Percentiles rank a stretch among this genome's conserved stretches.
These are phyloP conservation scores for Dillenia turbinata DNA, from an alignment of 164 flowering plant species.

Conservation along the genomic window DNA sequence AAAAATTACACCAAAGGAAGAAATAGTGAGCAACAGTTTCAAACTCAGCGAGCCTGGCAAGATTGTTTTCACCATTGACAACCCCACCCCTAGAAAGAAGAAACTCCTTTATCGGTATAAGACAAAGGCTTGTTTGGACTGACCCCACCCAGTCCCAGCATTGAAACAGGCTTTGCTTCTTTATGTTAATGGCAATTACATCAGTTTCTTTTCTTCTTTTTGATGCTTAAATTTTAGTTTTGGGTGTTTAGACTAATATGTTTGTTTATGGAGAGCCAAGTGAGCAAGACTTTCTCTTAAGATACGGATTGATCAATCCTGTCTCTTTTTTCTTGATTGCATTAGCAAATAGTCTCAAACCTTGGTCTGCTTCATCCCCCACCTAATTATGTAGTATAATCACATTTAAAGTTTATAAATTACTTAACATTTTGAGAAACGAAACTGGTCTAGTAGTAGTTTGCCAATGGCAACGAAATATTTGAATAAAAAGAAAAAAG, in stretches of 20 bases:
- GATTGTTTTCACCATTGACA: conserved; percentile 25
- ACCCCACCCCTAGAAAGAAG: conserved; percentile 24
- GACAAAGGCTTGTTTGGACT: conserved; percentile 12
- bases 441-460: too few relatives aligned
- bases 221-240: background rate
- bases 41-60: conserved; percentile 17
- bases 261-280: background rate
- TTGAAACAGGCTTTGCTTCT: too few relatives aligned
- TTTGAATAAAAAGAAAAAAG: too few relatives aligned
- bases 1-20: conserved; percentile 54
- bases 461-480: too few relatives aligned
- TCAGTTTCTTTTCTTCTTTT: background rate
- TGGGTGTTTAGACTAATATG: background rate
- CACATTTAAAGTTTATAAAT: too few relatives aligned
- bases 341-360: too few relatives aligned
- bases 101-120: conserved; percentile 23
- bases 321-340: too few relatives aligned
- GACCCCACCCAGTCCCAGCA: background rate
- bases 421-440: too few relatives aligned
- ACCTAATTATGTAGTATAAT: too few relatives aligned
- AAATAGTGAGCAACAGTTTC: conserved; percentile 40
- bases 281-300: too few relatives aligned
- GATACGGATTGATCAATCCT: too few relatives aligned
- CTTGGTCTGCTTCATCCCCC: too few relatives aligned
- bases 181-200: background rate